Evolutionary conservation across 257 asterid genomes (phyloP), one percentile per base, ranked within the genome.

Genomic region (Paraleonurus japonicus): DNA sequence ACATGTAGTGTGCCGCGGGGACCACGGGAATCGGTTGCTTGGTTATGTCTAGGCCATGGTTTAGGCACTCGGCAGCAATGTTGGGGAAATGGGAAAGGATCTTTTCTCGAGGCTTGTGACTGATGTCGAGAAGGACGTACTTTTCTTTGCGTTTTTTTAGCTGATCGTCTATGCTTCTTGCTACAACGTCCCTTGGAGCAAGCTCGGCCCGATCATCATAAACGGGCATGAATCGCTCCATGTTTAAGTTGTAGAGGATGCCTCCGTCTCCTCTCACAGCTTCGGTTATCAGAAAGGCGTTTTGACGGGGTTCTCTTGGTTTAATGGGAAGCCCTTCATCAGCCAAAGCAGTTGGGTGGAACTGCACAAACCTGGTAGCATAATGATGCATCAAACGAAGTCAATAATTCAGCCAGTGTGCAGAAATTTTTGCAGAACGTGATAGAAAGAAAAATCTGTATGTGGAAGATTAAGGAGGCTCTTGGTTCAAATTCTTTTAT

Each of bases 1-100:
- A 95, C 98, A 95, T 95, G 92, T 95, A 95, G 59, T 95, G 99
- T 26, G 99, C 99, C 0, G 99, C 99, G 1, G 99, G 99, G 53
- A 95, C 95, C 9, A 95, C 99, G 0, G 99, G 99, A 72, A 95
- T 95, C 0, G 96, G 96, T 54, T 88, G 86, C n/a, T 32, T 72
- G 43, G 97, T 95, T 37, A 95, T 95, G 92, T 95, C 99, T 32
- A 95, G 51, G 41, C 99, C 99, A 41, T 88, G 67, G n/a, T 45
- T 74, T 77, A 89, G 92, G 67, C 99, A 95, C 80, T 95, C 99
- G 0, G 95, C 84, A 19, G 98, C 98, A 43, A 95, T 88, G 80
- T 88, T 95, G 67, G 98, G 98, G 88, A 95, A 95, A 74, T 95
- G 99, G 20, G 90, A 69, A 57, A 95, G 92, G 39, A 92, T 83